Base-by-base conservation (phyloP, 2,329 filamentous ascomycete genomes). In the Trichocomaceae sp. region DNA sequence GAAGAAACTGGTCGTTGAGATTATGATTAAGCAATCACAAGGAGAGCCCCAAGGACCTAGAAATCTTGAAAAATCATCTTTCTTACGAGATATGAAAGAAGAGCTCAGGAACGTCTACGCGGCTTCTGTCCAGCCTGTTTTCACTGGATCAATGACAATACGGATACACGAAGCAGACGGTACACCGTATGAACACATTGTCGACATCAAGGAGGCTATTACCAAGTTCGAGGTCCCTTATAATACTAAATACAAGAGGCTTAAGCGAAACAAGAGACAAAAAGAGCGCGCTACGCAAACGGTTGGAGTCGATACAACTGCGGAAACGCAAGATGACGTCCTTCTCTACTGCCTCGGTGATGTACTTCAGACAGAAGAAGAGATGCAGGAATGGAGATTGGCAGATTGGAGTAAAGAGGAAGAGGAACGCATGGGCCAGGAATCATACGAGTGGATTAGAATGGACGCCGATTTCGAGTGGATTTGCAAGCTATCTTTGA, bases 391-490 rank as follows among this genome's bases (percentile, higher is more conserved):
- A 42, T 99, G 93, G 92, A 84, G 82, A 50, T 78, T 99, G 5
- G 82, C 84, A 5, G 92, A 97, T 60, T 99, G 92, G 91, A 86
- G 88, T 47, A 82, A 87, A 57, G 89, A 95, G 54, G 89, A 92
- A 15, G 91, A 97, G 70, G 81, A 86, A 35, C 85, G 84, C 64
- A 97, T 99, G 91, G 90, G 93, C 55, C 84, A 90, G 60, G 93
- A 99, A 68, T 95, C 90, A 0, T 99, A 96, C 65, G 93, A 99
- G 69, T 99, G 95, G 93, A 95, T 99, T 62, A 86, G 93, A 19
- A 88, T 97, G 74, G 93, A 99, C 70, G 91, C 92, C 15, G 95
- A 99, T 71, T 97, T 97, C 62, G 93, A 99, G 69, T 99, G 93
- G 93, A 85, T 96, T 56, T 93, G 88, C 71, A 86, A 86, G 61